These are phyloP conservation scores for Trichosanthes truncata DNA, from an alignment of 306 rosid species.

Conservation along the genomic window DNA sequence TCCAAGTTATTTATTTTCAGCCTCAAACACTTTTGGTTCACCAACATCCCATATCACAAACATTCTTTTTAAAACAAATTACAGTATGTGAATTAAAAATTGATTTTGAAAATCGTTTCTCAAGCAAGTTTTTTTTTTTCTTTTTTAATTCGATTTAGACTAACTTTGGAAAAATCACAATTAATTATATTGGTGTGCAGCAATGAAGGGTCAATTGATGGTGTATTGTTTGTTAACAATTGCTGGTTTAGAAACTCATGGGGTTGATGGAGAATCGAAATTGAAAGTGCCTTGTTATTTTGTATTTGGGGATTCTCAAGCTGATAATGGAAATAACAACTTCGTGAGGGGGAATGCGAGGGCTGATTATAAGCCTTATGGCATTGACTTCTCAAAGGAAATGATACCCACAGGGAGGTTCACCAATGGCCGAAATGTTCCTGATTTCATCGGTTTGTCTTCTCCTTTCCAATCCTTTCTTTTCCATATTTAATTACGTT, in stretches of 20 bases:
- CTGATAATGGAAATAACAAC: slow-evolving; percentile 55
- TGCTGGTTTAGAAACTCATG: neutral
- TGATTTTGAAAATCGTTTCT: too few relatives aligned
- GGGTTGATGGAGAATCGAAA: neutral
- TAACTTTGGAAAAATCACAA: too few relatives aligned
- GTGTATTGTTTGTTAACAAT: neutral
- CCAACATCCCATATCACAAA: too few relatives aligned
- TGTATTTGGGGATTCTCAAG: slow-evolving; percentile 46
- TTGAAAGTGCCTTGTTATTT: slow-evolving; percentile 27
- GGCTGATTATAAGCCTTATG: slow-evolving; percentile 39
- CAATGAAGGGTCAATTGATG: neutral
- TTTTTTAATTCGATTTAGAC: too few relatives aligned
- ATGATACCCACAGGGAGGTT: slow-evolving; percentile 36
- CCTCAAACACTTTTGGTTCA: too few relatives aligned
- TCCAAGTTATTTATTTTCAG: too few relatives aligned
- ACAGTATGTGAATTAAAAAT: too few relatives aligned
- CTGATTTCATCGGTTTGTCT: slow-evolving; percentile 25
- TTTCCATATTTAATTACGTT: too few relatives aligned
- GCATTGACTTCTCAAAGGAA: slow-evolving; percentile 32
- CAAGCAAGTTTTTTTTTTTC: too few relatives aligned
- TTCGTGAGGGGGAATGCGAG: slow-evolving; percentile 14
- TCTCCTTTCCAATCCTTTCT: neutral
- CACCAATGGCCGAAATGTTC: slow-evolving; percentile 25
- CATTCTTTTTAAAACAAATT: too few relatives aligned
- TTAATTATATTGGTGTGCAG: too few relatives aligned